phyloP scores from a whole-genome alignment of 2,329 filamentous ascomycete species.

The Aspergillus cejpii region DNA sequence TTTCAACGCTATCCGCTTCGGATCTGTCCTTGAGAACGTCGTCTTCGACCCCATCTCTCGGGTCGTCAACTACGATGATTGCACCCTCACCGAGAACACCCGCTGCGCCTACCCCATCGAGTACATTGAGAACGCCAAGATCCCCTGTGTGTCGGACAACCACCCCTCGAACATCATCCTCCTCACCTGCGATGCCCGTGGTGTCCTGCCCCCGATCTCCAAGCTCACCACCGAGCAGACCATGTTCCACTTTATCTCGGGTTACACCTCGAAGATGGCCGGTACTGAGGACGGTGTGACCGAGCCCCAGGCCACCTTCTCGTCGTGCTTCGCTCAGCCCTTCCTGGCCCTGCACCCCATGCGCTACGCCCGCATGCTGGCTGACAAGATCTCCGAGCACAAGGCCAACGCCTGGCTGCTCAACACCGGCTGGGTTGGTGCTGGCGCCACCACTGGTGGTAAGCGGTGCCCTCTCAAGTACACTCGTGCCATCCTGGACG shows the following conservation, averaged over 20 bases:
- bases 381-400: slow-evolving; percentile 94
- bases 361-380: slow-evolving; percentile 97
- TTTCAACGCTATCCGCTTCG: slow-evolving; percentile 89
- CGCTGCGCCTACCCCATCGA: slow-evolving; percentile 98
- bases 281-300: slow-evolving; percentile 95
- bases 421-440: slow-evolving; percentile 96
- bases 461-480: slow-evolving; percentile 98
- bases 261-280: slow-evolving; percentile 99
- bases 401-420: slow-evolving; percentile 96
- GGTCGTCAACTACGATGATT: slow-evolving; percentile 90
- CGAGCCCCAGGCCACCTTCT: slow-evolving; percentile 98
- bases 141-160: slow-evolving; percentile 78
- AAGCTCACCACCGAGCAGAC: slow-evolving; percentile 92
- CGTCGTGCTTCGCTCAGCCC: slow-evolving; percentile 96
- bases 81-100: slow-evolving; percentile 95
- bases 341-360: slow-evolving; percentile 99
- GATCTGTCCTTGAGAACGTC: slow-evolving; percentile 95
- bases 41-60: slow-evolving; percentile 90
- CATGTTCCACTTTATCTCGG: slow-evolving; percentile 99
- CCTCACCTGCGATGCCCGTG: slow-evolving; percentile 93
- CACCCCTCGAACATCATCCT: slow-evolving; percentile 98
- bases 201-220: slow-evolving; percentile 94
- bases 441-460: slow-evolving; percentile 80
- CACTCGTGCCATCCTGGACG: slow-evolving; percentile 94
- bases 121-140: slow-evolving; percentile 98